Conservation (phyloP, 2,329 filamentous ascomycete species). For the Ceratocystis albifundus region DNA sequence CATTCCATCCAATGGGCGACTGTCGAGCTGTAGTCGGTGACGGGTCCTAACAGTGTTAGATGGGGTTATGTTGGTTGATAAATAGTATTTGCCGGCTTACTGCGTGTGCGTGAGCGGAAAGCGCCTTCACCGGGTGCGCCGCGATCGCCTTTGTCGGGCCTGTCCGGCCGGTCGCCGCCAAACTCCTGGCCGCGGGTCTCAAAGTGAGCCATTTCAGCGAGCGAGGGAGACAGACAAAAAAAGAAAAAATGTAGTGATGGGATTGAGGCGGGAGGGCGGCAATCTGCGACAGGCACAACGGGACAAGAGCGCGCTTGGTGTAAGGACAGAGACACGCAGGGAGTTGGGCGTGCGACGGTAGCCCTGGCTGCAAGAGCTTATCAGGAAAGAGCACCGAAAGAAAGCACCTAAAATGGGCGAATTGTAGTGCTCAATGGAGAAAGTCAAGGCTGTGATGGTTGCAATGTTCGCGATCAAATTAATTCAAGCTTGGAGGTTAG, state of each 20-base stretch:
- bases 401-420: too few relatives aligned
- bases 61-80: conserved; percentile 6
- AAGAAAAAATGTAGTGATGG: too few relatives aligned
- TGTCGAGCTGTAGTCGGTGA: conserved; percentile 86
- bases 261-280: not conserved
- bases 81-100: conserved; percentile 32
- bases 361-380: too few relatives aligned
- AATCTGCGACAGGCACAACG: too few relatives aligned
- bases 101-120: conserved; percentile 40
- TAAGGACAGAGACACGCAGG: too few relatives aligned
- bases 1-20: conserved; percentile 85
- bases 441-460: too few relatives aligned
- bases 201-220: conserved; percentile 37
- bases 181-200: conserved; percentile 40
- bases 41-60: conserved; percentile 50
- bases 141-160: conserved; percentile 8
- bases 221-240: conserved; percentile 10
- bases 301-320: too few relatives aligned
- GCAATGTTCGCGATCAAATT: conserved; percentile 3
- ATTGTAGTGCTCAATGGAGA: not conserved
- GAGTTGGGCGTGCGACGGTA: too few relatives aligned
- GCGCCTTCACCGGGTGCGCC: conserved; percentile 26
- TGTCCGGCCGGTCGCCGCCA: conserved; percentile 29
- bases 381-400: too few relatives aligned
- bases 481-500: conserved; percentile 2